Evolutionary conservation across 768 basidiomycete genomes (phyloP).

Genomic region (Lenzites betulinus): DNA sequence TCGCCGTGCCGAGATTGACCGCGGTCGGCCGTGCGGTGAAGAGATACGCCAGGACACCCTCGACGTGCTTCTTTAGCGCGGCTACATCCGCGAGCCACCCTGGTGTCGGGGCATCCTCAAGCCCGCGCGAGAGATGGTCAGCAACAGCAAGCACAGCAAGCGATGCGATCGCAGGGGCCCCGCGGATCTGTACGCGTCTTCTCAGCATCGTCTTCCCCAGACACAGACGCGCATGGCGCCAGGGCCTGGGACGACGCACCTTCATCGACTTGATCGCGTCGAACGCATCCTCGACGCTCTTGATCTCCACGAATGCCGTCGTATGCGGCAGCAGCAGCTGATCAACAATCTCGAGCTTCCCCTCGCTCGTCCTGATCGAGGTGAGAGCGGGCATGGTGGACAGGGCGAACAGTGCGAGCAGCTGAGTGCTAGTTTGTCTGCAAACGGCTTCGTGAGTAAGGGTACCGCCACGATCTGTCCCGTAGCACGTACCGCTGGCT

Average conservation of each 20-base stretch:
- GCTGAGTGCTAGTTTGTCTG: background rate
- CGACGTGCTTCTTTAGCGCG: slow-evolving; percentile 55
- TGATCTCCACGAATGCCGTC: slow-evolving; percentile 62
- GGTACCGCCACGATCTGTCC: background rate
- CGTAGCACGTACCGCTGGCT: background rate
- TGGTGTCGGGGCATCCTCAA: slow-evolving; percentile 48
- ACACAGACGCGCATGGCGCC: background rate
- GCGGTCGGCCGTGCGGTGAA: slow-evolving; percentile 93
- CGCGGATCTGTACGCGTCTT: slow-evolving; percentile 59
- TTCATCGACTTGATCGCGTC: slow-evolving; percentile 98
- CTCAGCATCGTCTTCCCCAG: background rate
- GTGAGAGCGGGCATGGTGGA: slow-evolving; percentile 28
- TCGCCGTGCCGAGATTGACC: slow-evolving; percentile 91
- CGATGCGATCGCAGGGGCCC: slow-evolving; percentile 94
- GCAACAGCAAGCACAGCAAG: slow-evolving; percentile 83
- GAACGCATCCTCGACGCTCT: slow-evolving; percentile 80
- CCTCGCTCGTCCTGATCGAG: slow-evolving; percentile 47
- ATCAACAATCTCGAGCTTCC: slow-evolving; percentile 82
- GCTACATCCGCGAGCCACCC: slow-evolving; percentile 56
- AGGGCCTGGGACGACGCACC: slow-evolving; percentile 43
- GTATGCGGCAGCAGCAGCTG: slow-evolving; percentile 85
- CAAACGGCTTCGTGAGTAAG: background rate
- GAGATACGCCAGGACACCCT: slow-evolving; percentile 66
- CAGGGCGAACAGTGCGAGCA: no score
- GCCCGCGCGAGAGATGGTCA: slow-evolving; percentile 56